phyloP scores from a whole-genome alignment of 495 filamentous ascomycete species.

The Aspergillus hancockii region DNA sequence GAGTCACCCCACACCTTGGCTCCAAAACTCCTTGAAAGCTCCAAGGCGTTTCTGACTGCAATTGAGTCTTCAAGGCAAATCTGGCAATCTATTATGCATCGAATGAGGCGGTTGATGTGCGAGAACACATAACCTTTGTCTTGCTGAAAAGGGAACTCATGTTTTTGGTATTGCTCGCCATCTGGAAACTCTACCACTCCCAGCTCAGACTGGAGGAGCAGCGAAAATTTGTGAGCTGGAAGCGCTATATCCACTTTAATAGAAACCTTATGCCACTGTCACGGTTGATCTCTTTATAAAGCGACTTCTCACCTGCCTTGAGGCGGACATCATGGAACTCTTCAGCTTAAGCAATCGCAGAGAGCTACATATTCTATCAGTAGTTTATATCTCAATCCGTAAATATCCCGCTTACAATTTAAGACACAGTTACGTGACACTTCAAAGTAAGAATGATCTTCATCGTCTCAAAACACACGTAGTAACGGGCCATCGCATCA shows the following conservation, averaged over 20 bases:
- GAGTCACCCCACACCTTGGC: constrained; percentile 87
- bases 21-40: constrained; percentile 74
- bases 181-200: constrained; percentile 71
- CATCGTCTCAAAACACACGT: constrained; percentile 91
- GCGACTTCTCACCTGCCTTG: constrained; percentile 67
- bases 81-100: constrained; percentile 86
- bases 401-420: constrained; percentile 62
- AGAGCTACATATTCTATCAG: constrained; percentile 52
- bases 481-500: constrained; percentile 90
- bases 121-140: constrained; percentile 77
- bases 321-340: constrained; percentile 81
- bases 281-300: constrained; percentile 84
- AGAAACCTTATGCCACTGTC: constrained; percentile 71
- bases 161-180: constrained; percentile 60
- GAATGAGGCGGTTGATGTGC: constrained; percentile 70
- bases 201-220: constrained; percentile 82
- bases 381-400: constrained; percentile 22
- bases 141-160: constrained; percentile 60
- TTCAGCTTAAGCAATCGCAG: constrained; percentile 65
- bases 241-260: constrained; percentile 71
- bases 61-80: constrained; percentile 66
- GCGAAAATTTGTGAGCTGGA: constrained; percentile 79
- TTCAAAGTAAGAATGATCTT: constrained; percentile 67
- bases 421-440: constrained; percentile 58
- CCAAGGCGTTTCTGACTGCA: constrained; percentile 67